Base-by-base conservation (phyloP, 2,329 filamentous ascomycete species). In the Fusarium ambrosium region DNA sequence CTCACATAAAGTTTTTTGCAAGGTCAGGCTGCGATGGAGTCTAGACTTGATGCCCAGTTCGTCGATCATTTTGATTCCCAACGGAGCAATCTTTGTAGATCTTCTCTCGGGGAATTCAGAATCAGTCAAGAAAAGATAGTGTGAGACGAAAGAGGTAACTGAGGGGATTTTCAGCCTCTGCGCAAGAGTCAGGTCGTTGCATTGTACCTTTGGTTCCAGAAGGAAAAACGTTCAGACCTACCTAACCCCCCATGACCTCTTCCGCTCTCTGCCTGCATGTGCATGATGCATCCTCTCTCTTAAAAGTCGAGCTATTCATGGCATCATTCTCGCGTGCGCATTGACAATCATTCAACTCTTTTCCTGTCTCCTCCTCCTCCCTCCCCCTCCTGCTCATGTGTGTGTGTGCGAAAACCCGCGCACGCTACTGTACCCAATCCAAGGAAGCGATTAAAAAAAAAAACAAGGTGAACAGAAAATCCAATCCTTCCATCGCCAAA, bases 11-110 rank as follows among this genome's bases (percentile, higher is more conserved):
- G 39, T 60, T 56, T 56, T n/a, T 24, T 29, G 18, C 48, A 29
- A 36, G 20, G 16, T 71, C 68, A 39, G 68, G 62, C 37, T 45
- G 29, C 55, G 34, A 58, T 59, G 32, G 51, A 39, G 61, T 62
- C 45, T 56, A 34, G 65, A 75, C 37, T 75, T 67, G 48, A 66
- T 75, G 72, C 72, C 72, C 72, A 75, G 71, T 72, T 60, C 74
- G 72, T 67, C 72, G 72, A 74, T 75, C 64, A 61, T 18, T 60
- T 51, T 51, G 9, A 24, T 29, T 41, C 22, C 24, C 29, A 65
- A 51, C 59, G 39, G 39, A 24, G 9, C 10, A 20, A 45, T 32
- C 14, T 43, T n/a, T 62, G 39, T 32, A n/a, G 59, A 45, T 43
- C 59, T 43, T 43, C n/a, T 36, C 32, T 59, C 48, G 48, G 48